Evolutionary conservation across 805 yeast genomes (phyloP), one percentile per base, ranked within the genome.

Genomic region (Cyberlindnera nakhonratchasimensis): DNA sequence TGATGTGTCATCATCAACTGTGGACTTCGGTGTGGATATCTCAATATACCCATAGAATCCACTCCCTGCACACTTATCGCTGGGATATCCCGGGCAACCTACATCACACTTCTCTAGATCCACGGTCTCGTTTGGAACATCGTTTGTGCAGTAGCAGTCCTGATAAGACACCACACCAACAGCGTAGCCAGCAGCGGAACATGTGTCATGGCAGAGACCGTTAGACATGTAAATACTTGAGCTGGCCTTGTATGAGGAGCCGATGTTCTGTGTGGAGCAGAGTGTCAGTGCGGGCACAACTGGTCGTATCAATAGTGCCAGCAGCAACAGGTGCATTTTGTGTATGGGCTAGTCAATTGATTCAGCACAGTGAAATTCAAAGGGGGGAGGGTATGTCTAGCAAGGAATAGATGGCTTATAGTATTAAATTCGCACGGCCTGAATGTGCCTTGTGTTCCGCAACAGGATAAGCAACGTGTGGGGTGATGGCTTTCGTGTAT

Each of bases 81-180:
- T 11, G 0, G 66, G 67, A 42, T 54, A 73, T 0, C 78, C 78
- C 2, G 77, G 75, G 51, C 78, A 73, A 14, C 43, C 33, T 7
- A 54, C 58, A 23, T 53, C 43, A 47, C 77, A 72, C 9, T 52
- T 33, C n/a, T 48, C 29, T 8, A 65, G 30, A 23, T 53, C 48
- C 0, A 64, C 65, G 0, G 79, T 70, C 12, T 54, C 52, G 1
- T 39, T 57, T 1, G 78, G 77, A 10, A 66, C 53, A 16, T 54
- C 37, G 45, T 71, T 58, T 11, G 74, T 58, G 47, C 79, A 74
- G 65, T 71, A 73, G 45, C 79, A 74, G 35, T 58, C 30, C 21
- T 57, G 34, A 8, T 52, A 46, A 41, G 65, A 72, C 8, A 72
- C 60, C 45, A 81, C 69, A 12, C 77, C 87, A 46, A 69, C 77